These are phyloP conservation scores for Zymoseptoria passerinii DNA, from an alignment of 2,329 filamentous ascomycete species.

Conservation along the genomic window DNA sequence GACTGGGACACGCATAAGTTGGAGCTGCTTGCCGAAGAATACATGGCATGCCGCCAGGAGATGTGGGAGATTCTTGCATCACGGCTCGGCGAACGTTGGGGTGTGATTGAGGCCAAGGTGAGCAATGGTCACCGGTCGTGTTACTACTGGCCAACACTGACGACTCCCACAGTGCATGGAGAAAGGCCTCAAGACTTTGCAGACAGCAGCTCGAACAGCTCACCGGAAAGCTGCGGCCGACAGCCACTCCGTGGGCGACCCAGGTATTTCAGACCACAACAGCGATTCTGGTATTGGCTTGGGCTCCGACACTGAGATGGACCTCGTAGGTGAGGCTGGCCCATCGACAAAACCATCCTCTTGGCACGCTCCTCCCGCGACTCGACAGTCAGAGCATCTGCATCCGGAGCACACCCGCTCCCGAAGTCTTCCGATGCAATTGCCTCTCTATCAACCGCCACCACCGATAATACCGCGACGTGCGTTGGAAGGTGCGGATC, in stretches of 20 bases:
- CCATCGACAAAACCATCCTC: conserved; percentile 18
- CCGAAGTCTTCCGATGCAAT: conserved; percentile 26
- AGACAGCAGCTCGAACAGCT: conserved; percentile 58
- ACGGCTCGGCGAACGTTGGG: conserved; percentile 48
- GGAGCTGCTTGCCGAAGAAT: conserved; percentile 65
- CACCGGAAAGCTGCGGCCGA: conserved; percentile 53
- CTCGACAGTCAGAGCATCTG: conserved; percentile 8
- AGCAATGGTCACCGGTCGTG: conserved; percentile 38
- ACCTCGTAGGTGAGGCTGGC: conserved; percentile 19
- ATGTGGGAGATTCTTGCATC: conserved; percentile 71
- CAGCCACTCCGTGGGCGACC: conserved; percentile 19
- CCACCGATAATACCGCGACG: conserved; percentile 17
- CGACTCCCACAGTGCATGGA: conserved; percentile 60
- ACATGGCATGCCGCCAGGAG: conserved; percentile 69
- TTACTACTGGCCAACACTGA: conserved; percentile 4
- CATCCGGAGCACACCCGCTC: conserved; percentile 23
- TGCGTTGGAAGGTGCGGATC: conserved; percentile 10
- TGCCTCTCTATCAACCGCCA: conserved; percentile 31
- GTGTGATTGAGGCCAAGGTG: conserved; percentile 75
- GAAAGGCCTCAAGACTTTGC: conserved; percentile 72
- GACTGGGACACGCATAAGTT: conserved; percentile 73
- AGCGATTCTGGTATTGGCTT: conserved; percentile 64
- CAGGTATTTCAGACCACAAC: conserved; percentile 38
- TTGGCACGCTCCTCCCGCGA: conserved; percentile 15
- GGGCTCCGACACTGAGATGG: conserved; percentile 40